Evolutionary conservation across 2,329 filamentous ascomycete species (phyloP), one percentile per base, ranked within the genome.

Genomic region (Pseudogymnoascus sp.): DNA sequence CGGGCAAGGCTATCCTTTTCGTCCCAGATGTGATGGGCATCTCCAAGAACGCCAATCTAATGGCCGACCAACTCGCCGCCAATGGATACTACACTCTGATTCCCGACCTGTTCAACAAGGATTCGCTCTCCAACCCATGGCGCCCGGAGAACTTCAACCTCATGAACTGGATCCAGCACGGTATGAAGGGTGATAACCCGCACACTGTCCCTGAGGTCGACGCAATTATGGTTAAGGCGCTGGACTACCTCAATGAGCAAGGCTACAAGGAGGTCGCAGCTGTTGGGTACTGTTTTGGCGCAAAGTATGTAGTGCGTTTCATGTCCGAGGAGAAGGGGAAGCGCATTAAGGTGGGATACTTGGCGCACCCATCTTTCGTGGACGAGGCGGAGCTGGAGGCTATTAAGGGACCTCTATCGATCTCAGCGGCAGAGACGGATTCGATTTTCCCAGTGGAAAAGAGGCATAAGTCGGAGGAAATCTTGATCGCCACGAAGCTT

Each of bases 301-400:
- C 82, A 63, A 90, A 89, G 83, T 92, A 89, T 73, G 84, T 90
- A 36, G 81, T 82, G 62, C 85, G 91, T 43, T 88, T 87, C 78
- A 81, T 86, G 70, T 60, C 78, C 80, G 84, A 67, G 18, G 75
- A 81, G 77, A 80, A 81, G 63, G 80, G 76, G 36, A 85, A 85
- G 66, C 75, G 78, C 65, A 80, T 93, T 67, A 81, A 90, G 62
- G 89, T 83, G 62, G 90, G 88, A 40, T 95, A 82, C 76, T 76
- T 84, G 16, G 91, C 90, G 1, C 91, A 95, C 75, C 91, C 91
- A 0, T 89, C 85, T 25, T 92, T 92, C 68, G 84, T 95, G 31
- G 79, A 84, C 5, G 78, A 84, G 65, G 83, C 84, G 2, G 88
- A 91, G 75, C 82, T 91, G 59, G 77, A 77, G 14, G 82, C 80